Evolutionary conservation across 2,329 filamentous ascomycete species (phyloP).

Genomic region (Neopestalotiopsis sp.): DNA sequence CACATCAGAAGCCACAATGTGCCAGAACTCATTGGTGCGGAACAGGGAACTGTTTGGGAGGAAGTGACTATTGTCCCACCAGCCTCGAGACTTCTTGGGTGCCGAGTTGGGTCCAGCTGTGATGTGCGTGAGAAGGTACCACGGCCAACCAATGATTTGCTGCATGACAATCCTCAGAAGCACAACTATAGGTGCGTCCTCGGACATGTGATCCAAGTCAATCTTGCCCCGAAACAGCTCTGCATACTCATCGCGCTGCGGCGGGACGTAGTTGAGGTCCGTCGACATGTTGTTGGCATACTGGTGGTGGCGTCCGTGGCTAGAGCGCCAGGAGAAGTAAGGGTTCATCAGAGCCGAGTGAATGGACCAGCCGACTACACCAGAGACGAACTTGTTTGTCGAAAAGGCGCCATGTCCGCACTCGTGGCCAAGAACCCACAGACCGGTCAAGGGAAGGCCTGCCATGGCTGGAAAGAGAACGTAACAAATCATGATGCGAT

Average conservation of each 20-base stretch:
- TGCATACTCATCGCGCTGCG: conserved; percentile 19
- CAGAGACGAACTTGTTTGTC: conserved; percentile 56
- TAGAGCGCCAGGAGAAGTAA: conserved; percentile 23
- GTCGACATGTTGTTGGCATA: conserved; percentile 24
- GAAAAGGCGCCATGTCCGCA: conserved; percentile 72
- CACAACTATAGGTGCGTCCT: conserved; percentile 64
- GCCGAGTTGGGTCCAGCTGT: conserved; percentile 51
- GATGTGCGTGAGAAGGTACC: conserved; percentile 65
- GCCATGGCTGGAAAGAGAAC: conserved; percentile 64
- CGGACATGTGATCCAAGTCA: conserved; percentile 39
- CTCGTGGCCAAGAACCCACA: conserved; percentile 76
- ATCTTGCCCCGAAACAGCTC: conserved; percentile 16
- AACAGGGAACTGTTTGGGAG: conserved; percentile 64
- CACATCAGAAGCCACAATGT: conserved; percentile 62
- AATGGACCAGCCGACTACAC: conserved; percentile 44
- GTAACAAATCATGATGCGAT: conserved; percentile 53
- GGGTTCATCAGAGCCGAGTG: conserved; percentile 23
- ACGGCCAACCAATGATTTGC: conserved; percentile 68
- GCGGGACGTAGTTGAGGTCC: conserved; percentile 25
- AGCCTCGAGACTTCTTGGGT: conserved; percentile 43
- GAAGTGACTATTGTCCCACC: conserved; percentile 58
- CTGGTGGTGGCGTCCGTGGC: conserved; percentile 24
- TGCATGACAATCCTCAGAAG: conserved; percentile 59
- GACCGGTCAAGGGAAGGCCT: conserved; percentile 67
- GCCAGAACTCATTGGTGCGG: conserved; percentile 56